Evolutionary conservation across 257 asterid genomes (phyloP), one percentile per base, ranked within the genome.

Genomic region (Primulina huaijiensis): DNA sequence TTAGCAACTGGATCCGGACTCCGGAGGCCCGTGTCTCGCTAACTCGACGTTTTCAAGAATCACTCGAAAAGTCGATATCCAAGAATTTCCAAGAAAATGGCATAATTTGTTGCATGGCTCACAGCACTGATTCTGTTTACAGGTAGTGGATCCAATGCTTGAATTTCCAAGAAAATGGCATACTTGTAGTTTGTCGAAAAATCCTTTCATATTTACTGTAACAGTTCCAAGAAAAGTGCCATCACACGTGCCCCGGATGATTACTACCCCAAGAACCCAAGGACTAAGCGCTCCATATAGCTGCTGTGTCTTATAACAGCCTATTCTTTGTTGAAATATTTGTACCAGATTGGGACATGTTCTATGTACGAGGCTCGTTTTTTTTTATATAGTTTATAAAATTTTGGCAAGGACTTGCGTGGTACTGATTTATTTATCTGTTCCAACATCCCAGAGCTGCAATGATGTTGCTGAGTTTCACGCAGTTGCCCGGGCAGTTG

Each of bases 281-380:
- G 70, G 21, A 78, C 87, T 4, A 87, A 86, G 72, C 92, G 19
- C 70, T 80, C 69, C 92, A 86, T 67, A 78, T 83, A 60, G 87
- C 92, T 67, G 79, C 89, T n/a, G 86, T 83, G 14, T 87, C 92
- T 74, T 86, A 76, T 72, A 83, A 86, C 82, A 82, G 87, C 75
- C 76, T 83, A 58, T 82, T 86, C 78, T 82, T 86, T 21, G 89
- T 89, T 38, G 89, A 86, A 77, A 70, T 86, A 33, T 75, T 82
- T 7, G 79, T 80, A 63, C 92, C 92, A 19, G 92, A 86, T 76
- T 86, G 92, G 92, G 92, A 86, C 79, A 82, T 86, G 89, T 86
- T 83, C 80, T 80, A 86, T 33, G 90, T 82, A 82, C 2, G 84
- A 64, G 52, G 64, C 33, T 61, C 74, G 10, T 65, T 68, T 72